Base-by-base conservation (phyloP, 768 basidiomycete species). In the Suillus plorans region DNA sequence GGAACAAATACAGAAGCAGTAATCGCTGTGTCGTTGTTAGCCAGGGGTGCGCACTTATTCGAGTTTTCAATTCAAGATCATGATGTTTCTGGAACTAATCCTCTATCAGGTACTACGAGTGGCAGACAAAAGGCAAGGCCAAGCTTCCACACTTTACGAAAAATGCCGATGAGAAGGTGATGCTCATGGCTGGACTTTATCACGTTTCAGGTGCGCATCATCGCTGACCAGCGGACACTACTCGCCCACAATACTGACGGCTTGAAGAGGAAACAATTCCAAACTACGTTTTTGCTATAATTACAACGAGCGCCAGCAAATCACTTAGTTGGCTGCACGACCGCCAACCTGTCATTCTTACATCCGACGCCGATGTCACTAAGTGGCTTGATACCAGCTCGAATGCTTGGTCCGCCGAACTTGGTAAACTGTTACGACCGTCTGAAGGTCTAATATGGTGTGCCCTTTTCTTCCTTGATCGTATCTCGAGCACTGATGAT, bases 171-270 rank as follows among this genome's bases (percentile, higher is more conserved):
- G 79, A 80, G 25, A 80, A 77, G 60, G 69, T 96, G 4, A 86
- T 98, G 83, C 85, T 95, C 39, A 82, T 99, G 73, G 96, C 96
- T 1, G 96, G 95, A 2, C 77, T 98, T 1, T 97, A 92, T 71
- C 95, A 97, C 44, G 34, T 36, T n/a, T 22, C 47, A 16, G 10
- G 39, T 56, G 47, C 39, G 37, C 16, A 58, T 41, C n/a, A 44
- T 28, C 10, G 3, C 39, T 28, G 22, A 58, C 1, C 18, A 55
- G 18, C 10, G 2, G 28, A 22, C 22, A 13, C n/a, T 57, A 61
- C 42, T 45, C 9, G 14, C 5, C 12, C 16, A 20, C 41, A 37
- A 45, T 20, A 12, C 60, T 4, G 61, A 42, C 7, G 25, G 41
- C 22, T 44, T 45, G 2, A 68, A 91, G 89, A 84, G 3, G 78